Evolutionary conservation across 257 asterid genomes (phyloP), one percentile per base, ranked within the genome.

Genomic region (Pogostemon cablin): DNA sequence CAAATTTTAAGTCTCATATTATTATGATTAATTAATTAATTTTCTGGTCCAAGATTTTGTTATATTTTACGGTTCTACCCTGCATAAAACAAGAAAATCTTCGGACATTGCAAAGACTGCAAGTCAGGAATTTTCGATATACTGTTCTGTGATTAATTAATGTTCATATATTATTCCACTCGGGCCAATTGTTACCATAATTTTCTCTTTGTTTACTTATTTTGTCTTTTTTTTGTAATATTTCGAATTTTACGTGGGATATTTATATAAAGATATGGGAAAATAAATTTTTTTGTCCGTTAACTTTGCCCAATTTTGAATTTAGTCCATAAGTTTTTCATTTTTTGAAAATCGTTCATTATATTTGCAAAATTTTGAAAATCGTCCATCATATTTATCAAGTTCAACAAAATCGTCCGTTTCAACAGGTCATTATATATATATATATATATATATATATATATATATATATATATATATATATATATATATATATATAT

Each of bases 261-360:
- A 46, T 48, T 64, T 74, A 74, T 71, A 77, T 4, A 76, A 37
- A 48, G 72, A 62, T 71, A 74, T n/a, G n/a, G n/a, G n/a, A n/a
- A n/a, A n/a, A n/a, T n/a, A n/a, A n/a, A n/a, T n/a, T n/a, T n/a
- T n/a, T n/a, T n/a, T n/a, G n/a, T n/a, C n/a, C n/a, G n/a, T n/a
- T n/a, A n/a, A n/a, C n/a, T n/a, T n/a, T n/a, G n/a, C n/a, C n/a
- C n/a, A n/a, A n/a, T n/a, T n/a, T n/a, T n/a, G n/a, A n/a, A n/a
- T n/a, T n/a, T n/a, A n/a, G n/a, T n/a, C n/a, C n/a, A n/a, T n/a
- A n/a, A n/a, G n/a, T n/a, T n/a, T n/a, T n/a, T n/a, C n/a, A n/a
- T n/a, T n/a, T n/a, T n/a, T n/a, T n/a, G n/a, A n/a, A n/a, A n/a
- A n/a, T n/a, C n/a, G n/a, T n/a, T n/a, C n/a, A n/a, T n/a, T n/a